A percentile compares a stretch with the other conserved stretches of the same genome.
Conservation (phyloP, 23 red algal genomes). For the Cyanidium caldarium region DNA sequence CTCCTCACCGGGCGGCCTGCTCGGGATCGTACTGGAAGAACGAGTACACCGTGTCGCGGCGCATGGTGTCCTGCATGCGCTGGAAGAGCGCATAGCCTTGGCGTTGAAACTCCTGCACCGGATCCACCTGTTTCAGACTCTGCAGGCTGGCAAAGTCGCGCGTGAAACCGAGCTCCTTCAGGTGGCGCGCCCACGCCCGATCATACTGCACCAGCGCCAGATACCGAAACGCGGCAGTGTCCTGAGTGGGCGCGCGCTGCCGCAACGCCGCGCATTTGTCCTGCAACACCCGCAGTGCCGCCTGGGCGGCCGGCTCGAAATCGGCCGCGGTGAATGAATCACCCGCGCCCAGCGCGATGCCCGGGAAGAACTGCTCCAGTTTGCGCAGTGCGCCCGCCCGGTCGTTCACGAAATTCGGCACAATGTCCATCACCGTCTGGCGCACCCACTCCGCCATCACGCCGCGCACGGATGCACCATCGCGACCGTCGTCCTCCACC, state of each 20-base stretch:
- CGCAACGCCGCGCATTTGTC: background rate
- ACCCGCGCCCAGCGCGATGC: background rate
- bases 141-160: conserved; percentile 62
- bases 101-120: conserved; percentile 46
- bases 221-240: conserved; percentile 19
- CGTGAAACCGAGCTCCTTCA: conserved; percentile 59
- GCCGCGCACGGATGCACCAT: background rate
- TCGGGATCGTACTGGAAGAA: conserved; percentile 52
- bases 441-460: background rate
- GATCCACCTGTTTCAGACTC: conserved; percentile 47
- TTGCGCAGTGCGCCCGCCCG: conserved; percentile 5
- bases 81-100: conserved; percentile 64
- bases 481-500: too few species aligned
- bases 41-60: conserved; percentile 83
- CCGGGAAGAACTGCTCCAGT: conserved; percentile 43
- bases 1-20: too few species aligned
- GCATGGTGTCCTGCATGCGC: conserved; percentile 34
- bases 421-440: background rate
- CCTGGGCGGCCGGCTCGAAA: background rate
- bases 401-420: background rate
- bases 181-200: conserved; percentile 67
- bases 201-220: conserved; percentile 65
- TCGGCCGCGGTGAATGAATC: background rate
- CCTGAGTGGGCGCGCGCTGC: background rate
- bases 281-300: conserved; percentile 14